Base-by-base conservation (phyloP, 495 filamentous ascomycete species). In the Stereocaulon alpinum region DNA sequence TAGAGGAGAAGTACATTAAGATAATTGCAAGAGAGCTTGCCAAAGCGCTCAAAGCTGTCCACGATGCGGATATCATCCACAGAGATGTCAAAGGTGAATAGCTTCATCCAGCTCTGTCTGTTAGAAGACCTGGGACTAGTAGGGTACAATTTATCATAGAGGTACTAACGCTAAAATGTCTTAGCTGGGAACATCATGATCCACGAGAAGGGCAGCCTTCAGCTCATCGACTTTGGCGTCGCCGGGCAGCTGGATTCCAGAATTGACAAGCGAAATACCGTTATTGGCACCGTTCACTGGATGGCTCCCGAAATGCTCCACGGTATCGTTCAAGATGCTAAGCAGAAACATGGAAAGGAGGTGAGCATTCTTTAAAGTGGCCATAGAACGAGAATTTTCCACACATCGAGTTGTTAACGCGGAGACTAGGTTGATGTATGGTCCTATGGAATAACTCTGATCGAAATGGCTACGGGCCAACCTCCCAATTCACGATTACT, bases 201-300 rank as follows among this genome's bases (percentile, higher is more conserved):
- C 54, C 88, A 88, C 30, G 92, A 96, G 70, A 81, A 88, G 60
- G 93, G 93, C 5, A 78, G 79, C 22, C 78, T 97, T 12, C 88
- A 97, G 67, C 82, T 98, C 27, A 96, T 93, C 68, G 93, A 98
- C 68, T 98, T 97, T 70, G 93, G 93, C 58, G 89, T 98, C 55
- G 88, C 92, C 22, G 92, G 88, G 50, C 78, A 94, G 57, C 77
- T 96, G 43, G 89, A 95, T 63, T 87, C 82, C 12, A 87, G 87
- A 59, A 68, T 83, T 44, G 87, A 93, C 65, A 98, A 96, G 71
- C 77, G 93, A 30, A 86, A 86, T 3, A 98, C 93, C 0, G 90
- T 96, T 69, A 88, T 98, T 47, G 93, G 93, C 11, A 97, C 93
- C 6, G 88, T 88, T 17, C 83, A 96, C 72, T 98, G 92, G 89